Base-by-base conservation (phyloP, 306 rosid genomes). In the Prosopis cineraria region DNA sequence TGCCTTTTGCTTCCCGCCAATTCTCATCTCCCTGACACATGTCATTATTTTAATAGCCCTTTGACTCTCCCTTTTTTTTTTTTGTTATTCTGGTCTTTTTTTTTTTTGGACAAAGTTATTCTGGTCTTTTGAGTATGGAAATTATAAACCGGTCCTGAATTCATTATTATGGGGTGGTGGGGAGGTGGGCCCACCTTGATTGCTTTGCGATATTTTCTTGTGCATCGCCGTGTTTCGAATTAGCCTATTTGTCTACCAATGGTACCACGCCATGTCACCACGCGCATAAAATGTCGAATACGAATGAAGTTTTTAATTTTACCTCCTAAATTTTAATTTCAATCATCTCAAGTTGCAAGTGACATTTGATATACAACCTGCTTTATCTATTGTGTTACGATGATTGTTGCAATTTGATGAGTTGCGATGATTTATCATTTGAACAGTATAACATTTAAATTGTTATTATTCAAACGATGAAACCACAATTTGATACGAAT, bases 1-100 rank as follows among this genome's bases (percentile, higher is more conserved):
- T 22, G 10, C 69, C 72, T 64, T 79, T 64, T 50, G 16, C 20
- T 72, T 64, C 69, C 67, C 59, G 73, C 68, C 60, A 73, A 44
- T 64, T 47, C 31, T 50, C 65, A n/a, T 20, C 16, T 6, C 1
- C 22, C 45, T 11, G 44, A 37, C 78, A 65, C 78, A 56, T 50
- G 79, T 63, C 44, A 4, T 6, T 9, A 17, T 16, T 31, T 45
- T 10, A 25, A 20, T 39, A 3, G 7, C n/a, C 72, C 1, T 67
- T 67, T 67, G 52, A 39, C 72, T 22, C 44, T 12, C 10, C 6
- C 14, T 4, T 6, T 24, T 55, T 3, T 47, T 19, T 14, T 58
- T 58, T 27, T 3, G n/a, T 19, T 4, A 3, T 47, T 17, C 22
- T 55, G 63, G 63, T 56, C 33, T 24, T 55, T 3, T 47, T 19